Conservation (phyloP, 768 basidiomycete species). For the Pilatotrama ljubarskyi region DNA sequence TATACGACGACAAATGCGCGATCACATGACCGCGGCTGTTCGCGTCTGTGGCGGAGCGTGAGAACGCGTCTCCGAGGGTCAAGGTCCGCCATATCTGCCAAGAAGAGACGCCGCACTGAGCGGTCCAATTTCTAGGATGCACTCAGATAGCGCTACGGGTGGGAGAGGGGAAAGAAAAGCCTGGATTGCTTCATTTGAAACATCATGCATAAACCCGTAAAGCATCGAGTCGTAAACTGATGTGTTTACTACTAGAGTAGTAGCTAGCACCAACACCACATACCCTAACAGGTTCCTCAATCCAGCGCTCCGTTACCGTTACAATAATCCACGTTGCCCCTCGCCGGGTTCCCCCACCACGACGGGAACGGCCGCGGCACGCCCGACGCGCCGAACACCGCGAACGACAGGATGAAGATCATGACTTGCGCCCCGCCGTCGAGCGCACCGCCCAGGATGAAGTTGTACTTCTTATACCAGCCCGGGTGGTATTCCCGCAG, state of each 20-base stretch:
- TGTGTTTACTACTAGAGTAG: neutral
- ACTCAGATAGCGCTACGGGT: no score
- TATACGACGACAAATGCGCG: neutral
- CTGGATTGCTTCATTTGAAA: no score
- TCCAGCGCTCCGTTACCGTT: constrained; percentile 58
- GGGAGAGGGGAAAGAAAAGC: no score
- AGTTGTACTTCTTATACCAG: constrained; percentile 71
- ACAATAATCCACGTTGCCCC: constrained; percentile 58
- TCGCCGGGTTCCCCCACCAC: constrained; percentile 56
- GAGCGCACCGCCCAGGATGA: constrained; percentile 61
- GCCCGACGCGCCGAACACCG: constrained; percentile 62
- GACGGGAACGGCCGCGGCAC: constrained; percentile 48
- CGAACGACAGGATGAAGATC: constrained; percentile 64
- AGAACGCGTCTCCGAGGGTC: no score
- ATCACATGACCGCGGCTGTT: neutral
- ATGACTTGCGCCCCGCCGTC: constrained; percentile 68
- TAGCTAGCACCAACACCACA: neutral
- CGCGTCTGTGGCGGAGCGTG: no score
- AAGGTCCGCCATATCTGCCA: no score
- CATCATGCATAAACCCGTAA: no score
- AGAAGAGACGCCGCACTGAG: no score
- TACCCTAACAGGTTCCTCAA: constrained; percentile 15
- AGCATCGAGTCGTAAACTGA: neutral
- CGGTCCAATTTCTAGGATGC: no score
- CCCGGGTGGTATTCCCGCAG: constrained; percentile 55